These are phyloP conservation scores for Grosmannia clavigera DNA, from an alignment of 2,329 filamentous ascomycete genomes.

Conservation along the genomic window DNA sequence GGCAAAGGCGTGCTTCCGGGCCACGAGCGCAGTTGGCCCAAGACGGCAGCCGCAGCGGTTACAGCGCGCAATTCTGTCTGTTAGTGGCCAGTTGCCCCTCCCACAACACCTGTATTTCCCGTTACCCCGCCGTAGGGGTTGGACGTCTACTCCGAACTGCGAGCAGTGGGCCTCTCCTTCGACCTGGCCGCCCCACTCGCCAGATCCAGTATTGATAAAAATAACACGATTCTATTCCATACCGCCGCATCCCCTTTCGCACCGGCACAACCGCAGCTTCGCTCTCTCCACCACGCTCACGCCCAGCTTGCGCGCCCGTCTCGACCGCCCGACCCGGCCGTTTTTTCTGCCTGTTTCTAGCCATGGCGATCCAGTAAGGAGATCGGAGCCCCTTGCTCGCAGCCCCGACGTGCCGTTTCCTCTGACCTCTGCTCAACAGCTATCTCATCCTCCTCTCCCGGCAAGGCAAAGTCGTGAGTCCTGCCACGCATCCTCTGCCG, in stretches of 20 bases:
- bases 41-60: background rate
- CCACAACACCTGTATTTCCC: background rate
- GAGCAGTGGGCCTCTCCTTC: background rate
- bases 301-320: background rate
- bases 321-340: background rate
- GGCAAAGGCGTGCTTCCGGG: background rate
- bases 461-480: constrained; percentile 95
- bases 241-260: background rate
- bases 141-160: no score
- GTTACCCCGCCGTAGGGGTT: background rate
- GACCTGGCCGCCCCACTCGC: background rate
- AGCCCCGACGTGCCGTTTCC: no score
- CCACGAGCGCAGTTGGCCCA: background rate
- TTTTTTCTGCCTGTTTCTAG: background rate
- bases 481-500: constrained; percentile 15
- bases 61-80: background rate
- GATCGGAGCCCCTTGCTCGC: background rate
- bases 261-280: background rate
- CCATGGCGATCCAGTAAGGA: constrained; percentile 40
- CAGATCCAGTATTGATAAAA: background rate
- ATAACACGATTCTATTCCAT: background rate
- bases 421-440: constrained; percentile 34
- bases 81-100: background rate
- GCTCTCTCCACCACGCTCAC: background rate
- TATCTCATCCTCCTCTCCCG: constrained; percentile 95